phyloP scores from a whole-genome alignment of 352 stramenopile genomes.

The Globisporangium paroecandrum region DNA sequence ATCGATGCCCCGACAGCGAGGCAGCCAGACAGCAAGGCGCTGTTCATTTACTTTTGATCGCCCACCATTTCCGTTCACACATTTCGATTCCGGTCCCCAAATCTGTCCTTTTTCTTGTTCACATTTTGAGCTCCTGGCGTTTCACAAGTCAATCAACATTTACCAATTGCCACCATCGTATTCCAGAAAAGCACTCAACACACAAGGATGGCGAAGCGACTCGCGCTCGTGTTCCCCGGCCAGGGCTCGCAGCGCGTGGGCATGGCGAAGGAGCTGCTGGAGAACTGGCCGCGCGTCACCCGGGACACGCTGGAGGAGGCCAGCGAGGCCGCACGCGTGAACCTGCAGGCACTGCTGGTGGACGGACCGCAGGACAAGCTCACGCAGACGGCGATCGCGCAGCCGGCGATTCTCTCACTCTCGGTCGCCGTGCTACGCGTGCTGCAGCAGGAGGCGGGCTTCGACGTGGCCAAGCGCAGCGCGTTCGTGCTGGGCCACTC shows the following conservation, averaged over 20 bases:
- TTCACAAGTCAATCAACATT: background rate
- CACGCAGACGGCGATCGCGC: conserved; percentile 67
- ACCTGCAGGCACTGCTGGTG: conserved; percentile 51
- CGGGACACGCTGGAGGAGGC: conserved; percentile 70
- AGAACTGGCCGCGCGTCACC: conserved; percentile 58
- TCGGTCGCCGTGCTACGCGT: conserved; percentile 74
- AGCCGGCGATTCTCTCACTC: conserved; percentile 78
- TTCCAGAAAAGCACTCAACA: background rate
- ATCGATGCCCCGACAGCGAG: conserved; percentile 1
- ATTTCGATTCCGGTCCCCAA: background rate
- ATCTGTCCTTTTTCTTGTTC: conserved; percentile 5
- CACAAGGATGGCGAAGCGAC: conserved; percentile 23
- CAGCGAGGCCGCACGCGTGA: conserved; percentile 64
- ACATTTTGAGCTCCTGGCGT: background rate
- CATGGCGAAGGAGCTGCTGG: conserved; percentile 72
- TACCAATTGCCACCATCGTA: background rate
- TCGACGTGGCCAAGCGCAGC: conserved; percentile 28
- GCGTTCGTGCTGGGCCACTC: conserved; percentile 73
- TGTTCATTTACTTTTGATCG: background rate
- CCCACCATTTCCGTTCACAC: background rate
- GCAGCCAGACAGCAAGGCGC: background rate
- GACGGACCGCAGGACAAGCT: conserved; percentile 60
- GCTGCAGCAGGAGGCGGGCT: conserved; percentile 56
- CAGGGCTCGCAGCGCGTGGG: conserved; percentile 82
- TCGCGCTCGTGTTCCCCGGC: conserved; percentile 79